Evolutionary conservation across 2,329 filamentous ascomycete genomes (phyloP).

Genomic region (Ophiocordyceps robertsii): DNA sequence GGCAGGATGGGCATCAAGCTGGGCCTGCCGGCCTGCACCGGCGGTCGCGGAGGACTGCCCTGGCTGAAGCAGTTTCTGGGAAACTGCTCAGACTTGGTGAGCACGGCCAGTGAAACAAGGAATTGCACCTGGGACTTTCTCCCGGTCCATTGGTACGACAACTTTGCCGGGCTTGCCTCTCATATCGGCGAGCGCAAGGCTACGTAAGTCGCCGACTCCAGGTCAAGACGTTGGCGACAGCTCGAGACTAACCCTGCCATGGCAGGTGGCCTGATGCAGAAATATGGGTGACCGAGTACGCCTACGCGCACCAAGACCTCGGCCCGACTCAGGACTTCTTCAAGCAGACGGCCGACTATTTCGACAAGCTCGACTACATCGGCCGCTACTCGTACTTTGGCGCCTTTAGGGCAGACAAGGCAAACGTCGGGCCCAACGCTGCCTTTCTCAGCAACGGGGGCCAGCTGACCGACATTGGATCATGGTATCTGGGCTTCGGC

Average conservation of each 20-base stretch:
- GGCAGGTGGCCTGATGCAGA: conserved; percentile 42
- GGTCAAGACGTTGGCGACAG: background rate
- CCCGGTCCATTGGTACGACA: conserved; percentile 56
- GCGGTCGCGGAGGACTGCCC: conserved; percentile 40
- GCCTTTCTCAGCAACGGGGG: conserved; percentile 58
- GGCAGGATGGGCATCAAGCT: conserved; percentile 49
- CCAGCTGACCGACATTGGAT: conserved; percentile 59
- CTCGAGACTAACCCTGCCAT: background rate
- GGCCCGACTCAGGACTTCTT: conserved; percentile 49
- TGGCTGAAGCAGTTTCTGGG: conserved; percentile 57
- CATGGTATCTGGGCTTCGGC: conserved; percentile 56
- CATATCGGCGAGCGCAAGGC: conserved; percentile 42
- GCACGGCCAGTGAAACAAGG: conserved; percentile 15
- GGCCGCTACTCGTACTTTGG: conserved; percentile 65
- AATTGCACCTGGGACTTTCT: conserved; percentile 52
- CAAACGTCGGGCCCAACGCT: conserved; percentile 62
- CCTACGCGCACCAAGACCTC: conserved; percentile 43
- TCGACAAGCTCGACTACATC: conserved; percentile 45
- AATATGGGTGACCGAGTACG: conserved; percentile 74
- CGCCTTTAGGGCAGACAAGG: conserved; percentile 53
- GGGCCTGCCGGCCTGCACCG: conserved; percentile 59
- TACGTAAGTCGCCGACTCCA: conserved; percentile 13
- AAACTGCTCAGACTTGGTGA: conserved; percentile 49
- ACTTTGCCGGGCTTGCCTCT: conserved; percentile 53
- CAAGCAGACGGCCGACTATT: conserved; percentile 51